Evolutionary conservation across 1,284 basidiomycete species (phyloP).

Genomic region (Irpex lacteus): DNA sequence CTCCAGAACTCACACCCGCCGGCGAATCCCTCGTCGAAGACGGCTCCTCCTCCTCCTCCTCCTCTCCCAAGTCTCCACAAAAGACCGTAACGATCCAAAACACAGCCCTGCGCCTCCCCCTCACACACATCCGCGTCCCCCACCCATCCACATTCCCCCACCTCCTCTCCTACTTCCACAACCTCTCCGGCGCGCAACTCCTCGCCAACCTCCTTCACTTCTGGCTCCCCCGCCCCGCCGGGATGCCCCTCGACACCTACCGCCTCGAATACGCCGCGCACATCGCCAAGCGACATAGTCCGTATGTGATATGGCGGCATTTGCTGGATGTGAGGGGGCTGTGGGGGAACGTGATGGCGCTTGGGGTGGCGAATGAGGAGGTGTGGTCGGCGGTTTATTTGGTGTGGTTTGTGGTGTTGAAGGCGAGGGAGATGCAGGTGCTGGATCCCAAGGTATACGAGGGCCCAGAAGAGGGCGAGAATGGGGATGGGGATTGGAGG

Average conservation of each 20-base stretch:
- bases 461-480: not conserved
- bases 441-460: not conserved
- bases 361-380: not conserved
- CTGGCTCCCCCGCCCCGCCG: not conserved
- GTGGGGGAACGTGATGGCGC: not conserved
- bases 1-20: not conserved
- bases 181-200: not conserved
- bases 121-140: not conserved
- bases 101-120: not conserved
- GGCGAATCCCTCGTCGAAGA: not conserved
- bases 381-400: not conserved
- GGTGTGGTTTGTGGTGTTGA: not conserved
- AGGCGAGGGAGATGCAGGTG: not conserved
- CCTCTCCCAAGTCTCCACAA: too few species aligned
- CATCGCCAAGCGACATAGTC: not conserved
- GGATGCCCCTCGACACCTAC: not conserved
- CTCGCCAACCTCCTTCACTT: not conserved
- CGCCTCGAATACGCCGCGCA: not conserved
- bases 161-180: not conserved
- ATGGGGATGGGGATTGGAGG: not conserved
- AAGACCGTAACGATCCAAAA: not conserved
- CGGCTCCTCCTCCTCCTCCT: not conserved
- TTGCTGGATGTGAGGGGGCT: not conserved
- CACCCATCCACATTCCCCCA: not conserved
- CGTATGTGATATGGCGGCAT: not conserved